A percentile compares a stretch with the other conserved stretches of the same genome.
These are phyloP conservation scores for Smittium culicis DNA, from an alignment of 371 early-diverging fungal genomes.

Conservation along the genomic window DNA sequence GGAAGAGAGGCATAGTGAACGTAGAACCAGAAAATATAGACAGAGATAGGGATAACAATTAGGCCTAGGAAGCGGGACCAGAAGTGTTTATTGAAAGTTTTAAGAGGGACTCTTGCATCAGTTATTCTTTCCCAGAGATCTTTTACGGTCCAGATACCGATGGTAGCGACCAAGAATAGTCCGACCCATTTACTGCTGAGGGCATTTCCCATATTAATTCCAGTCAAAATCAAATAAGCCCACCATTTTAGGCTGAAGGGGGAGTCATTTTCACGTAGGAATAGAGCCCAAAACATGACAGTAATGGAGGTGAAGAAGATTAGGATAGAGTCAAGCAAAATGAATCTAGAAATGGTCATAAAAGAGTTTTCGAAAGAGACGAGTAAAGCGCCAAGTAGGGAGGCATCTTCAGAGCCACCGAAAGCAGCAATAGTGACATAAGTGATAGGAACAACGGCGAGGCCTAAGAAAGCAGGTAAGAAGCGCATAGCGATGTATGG, in stretches of 20 bases:
- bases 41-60: slow-evolving; percentile 49
- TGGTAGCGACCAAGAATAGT: slow-evolving; percentile 63
- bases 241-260: slow-evolving; percentile 52
- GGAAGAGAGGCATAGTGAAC: slow-evolving; percentile 56
- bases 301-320: slow-evolving; percentile 62
- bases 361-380: slow-evolving; percentile 52
- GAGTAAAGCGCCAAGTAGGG: slow-evolving; percentile 46
- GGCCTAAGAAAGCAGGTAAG: slow-evolving; percentile 55
- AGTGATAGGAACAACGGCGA: slow-evolving; percentile 58
- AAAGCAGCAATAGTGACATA: slow-evolving; percentile 65
- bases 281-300: slow-evolving; percentile 60
- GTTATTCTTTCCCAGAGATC: slow-evolving; percentile 73
- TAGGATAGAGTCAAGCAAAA: slow-evolving; percentile 69
- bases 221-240: slow-evolving; percentile 47
- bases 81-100: slow-evolving; percentile 31
- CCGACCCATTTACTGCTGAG: slow-evolving; percentile 75
- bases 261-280: slow-evolving; percentile 41
- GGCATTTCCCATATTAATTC: slow-evolving; percentile 51
- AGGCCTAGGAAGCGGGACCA: slow-evolving; percentile 42
- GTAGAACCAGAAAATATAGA: slow-evolving; percentile 60
- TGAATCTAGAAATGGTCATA: slow-evolving; percentile 67
- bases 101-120: slow-evolving; percentile 37
- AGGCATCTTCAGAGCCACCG: slow-evolving; percentile 51
- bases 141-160: slow-evolving; percentile 64
- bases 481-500: slow-evolving; percentile 77